Evolutionary conservation across 2,329 filamentous ascomycete genomes (phyloP).

Genomic region (Didymella pomorum): DNA sequence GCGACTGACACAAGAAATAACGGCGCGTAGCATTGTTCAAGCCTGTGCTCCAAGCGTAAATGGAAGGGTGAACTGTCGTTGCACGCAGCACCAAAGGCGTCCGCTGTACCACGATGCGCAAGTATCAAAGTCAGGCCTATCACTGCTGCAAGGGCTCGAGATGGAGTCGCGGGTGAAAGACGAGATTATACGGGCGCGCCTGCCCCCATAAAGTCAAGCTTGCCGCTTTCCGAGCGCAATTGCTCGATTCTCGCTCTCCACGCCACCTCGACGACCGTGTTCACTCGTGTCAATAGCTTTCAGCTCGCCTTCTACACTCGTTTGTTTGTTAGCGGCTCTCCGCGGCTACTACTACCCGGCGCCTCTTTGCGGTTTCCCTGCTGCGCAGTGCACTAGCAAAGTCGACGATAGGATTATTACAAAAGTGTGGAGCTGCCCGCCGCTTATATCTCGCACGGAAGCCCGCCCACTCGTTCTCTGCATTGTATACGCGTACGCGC

Average conservation of each 20-base stretch:
- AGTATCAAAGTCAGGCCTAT: not conserved
- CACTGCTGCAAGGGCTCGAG: conserved; percentile 9
- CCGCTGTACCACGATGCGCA: conserved; percentile 15
- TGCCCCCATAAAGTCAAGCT: conserved; percentile 10
- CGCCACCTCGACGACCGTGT: conserved; percentile 1
- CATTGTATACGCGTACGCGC: conserved; percentile 16
- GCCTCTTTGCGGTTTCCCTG: conserved; percentile 11
- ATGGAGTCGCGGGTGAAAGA: conserved; percentile 18
- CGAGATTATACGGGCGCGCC: conserved; percentile 13
- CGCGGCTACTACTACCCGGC: conserved; percentile 12
- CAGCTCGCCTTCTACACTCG: conserved; percentile 16
- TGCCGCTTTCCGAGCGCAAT: conserved; percentile 3
- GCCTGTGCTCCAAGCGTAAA: conserved; percentile 6
- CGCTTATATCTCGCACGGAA: conserved; percentile 7
- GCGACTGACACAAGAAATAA: conserved; percentile 12
- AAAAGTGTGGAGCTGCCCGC: conserved; percentile 14
- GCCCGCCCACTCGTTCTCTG: conserved; percentile 7
- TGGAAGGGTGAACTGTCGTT: not conserved
- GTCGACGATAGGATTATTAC: conserved; percentile 13
- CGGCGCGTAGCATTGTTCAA: conserved; percentile 15
- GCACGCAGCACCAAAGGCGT: not conserved
- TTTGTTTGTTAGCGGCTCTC: conserved; percentile 14
- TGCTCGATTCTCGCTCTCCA: not conserved
- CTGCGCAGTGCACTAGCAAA: conserved; percentile 19
- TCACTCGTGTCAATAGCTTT: conserved; percentile 15